phyloP scores from a whole-genome alignment of 1,284 basidiomycete species.

The Marasmius fiardii region DNA sequence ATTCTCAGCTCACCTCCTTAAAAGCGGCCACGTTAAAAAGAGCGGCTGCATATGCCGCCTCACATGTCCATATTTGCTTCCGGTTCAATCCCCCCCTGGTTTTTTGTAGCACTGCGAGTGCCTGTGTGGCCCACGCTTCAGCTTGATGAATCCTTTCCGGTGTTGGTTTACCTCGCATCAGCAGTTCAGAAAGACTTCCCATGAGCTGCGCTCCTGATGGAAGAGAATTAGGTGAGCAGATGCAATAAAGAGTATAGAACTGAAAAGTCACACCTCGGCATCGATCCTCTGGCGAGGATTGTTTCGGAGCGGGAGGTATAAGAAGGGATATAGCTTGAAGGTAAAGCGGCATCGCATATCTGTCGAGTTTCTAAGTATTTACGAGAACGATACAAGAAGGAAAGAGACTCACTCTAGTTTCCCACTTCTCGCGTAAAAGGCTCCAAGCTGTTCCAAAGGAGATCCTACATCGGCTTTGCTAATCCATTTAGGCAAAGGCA shows the following conservation, averaged over 20 bases:
- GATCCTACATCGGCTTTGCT: conserved; percentile 60
- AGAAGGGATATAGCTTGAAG: conserved; percentile 64
- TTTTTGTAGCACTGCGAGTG: conserved; percentile 43
- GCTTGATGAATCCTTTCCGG: conserved; percentile 49
- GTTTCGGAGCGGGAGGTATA: conserved; percentile 44
- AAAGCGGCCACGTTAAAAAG: conserved; percentile 59
- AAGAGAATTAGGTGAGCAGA: background rate
- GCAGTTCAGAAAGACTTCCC: conserved; percentile 62
- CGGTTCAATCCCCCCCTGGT: conserved; percentile 27
- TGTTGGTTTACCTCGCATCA: conserved; percentile 42
- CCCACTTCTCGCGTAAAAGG: conserved; percentile 58
- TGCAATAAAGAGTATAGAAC: background rate
- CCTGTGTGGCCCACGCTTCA: conserved; percentile 58
- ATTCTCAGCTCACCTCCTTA: conserved; percentile 28
- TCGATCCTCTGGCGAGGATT: conserved; percentile 43
- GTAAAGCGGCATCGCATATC: conserved; percentile 65
- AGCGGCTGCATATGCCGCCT: conserved; percentile 53
- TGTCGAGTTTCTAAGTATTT: conserved; percentile 22
- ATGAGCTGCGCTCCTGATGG: conserved; percentile 47
- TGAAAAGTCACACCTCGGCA: conserved; percentile 49
- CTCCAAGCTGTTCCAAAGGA: conserved; percentile 64
- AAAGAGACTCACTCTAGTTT: conserved; percentile 50
- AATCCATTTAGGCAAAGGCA: conserved; percentile 64
- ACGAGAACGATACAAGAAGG: background rate
- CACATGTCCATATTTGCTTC: conserved; percentile 39